Base-by-base conservation (phyloP, 176 grass and related monocot genomes). In the Zea luxurians region DNA sequence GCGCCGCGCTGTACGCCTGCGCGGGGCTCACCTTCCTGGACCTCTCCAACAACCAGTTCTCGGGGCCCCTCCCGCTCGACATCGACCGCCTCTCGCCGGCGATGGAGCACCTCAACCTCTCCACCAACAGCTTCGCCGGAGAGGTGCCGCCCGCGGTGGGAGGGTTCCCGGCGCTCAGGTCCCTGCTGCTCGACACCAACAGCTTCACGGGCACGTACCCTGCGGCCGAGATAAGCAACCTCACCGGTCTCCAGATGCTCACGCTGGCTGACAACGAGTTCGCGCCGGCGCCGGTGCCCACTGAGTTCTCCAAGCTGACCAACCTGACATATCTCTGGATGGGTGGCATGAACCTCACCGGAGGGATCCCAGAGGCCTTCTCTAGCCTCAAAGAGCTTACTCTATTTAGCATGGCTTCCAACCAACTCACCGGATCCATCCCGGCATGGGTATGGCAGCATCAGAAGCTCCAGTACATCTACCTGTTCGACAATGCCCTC, bases 1-100 rank as follows among this genome's bases (percentile, higher is more conserved):
- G 74, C 40, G 36, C 81, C 8, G 2, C 37, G 38, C 91, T 97
- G 59, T 92, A 77, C 83, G 0, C 13, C 15, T 97, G 95, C 64
- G 37, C 78, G 43, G 21, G 16, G 3, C 91, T 97, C 48, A 18
- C 4, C 7, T 74, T 27, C 61, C 78, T 97, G 15, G 72, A 92
- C 66, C 61, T 97, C 65, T 86, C 91, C 44, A 61, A 83, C 58
- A 97, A 97, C 74, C 35, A 5, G 16, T 77, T 97, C 77, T 68
- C 78, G 9, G 91, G 95, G 0, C n/a, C 34, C 1, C 63, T 97
- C 8, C 89, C 95, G 11, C 6, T 1, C 15, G 70, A 86, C 64
- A 80, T 97, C 71, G 37, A 36, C 75, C 2, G 5, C 9, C 59
- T 94, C 9, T 76, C 87, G 43, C 41, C 1, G 3, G 50, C 15